phyloP scores from a whole-genome alignment of 371 early-diverging fungal species.

The Syncephalastrum sp. region DNA sequence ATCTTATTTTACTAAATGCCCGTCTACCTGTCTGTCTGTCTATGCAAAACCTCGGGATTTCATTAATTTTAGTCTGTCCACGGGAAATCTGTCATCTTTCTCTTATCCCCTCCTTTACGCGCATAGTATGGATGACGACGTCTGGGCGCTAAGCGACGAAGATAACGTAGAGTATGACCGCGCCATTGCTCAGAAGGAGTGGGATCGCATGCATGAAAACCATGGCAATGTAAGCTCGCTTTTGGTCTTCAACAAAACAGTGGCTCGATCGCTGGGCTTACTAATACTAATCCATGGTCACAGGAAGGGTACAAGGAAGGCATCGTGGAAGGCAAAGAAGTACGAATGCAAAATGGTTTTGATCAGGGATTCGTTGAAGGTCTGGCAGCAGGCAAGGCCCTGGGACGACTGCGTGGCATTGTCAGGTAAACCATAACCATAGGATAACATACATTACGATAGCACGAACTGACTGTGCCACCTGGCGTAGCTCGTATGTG shows the following conservation, averaged over 20 bases:
- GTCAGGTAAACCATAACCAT: conserved; percentile 36
- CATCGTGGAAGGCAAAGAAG: conserved; percentile 62
- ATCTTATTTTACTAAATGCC: too few relatives aligned
- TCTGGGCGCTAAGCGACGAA: conserved; percentile 51
- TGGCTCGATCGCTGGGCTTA: background rate
- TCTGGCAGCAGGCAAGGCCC: conserved; percentile 36
- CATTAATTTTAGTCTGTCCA: too few relatives aligned
- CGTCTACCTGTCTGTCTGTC: too few relatives aligned
- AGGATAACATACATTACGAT: background rate
- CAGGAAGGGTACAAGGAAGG: conserved; percentile 70
- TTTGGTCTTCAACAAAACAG: background rate
- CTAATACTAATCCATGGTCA: conserved; percentile 3
- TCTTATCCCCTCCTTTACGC: too few relatives aligned
- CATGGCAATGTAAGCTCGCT: conserved; percentile 53
- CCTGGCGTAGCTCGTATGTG: conserved; percentile 24
- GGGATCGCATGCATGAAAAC: conserved; percentile 52
- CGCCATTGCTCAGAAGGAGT: conserved; percentile 51
- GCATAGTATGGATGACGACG: conserved; percentile 28
- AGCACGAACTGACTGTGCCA: background rate
- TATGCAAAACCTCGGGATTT: too few relatives aligned
- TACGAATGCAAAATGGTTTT: conserved; percentile 62
- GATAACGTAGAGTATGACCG: conserved; percentile 41
- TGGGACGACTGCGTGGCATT: conserved; percentile 54
- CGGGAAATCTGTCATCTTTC: too few relatives aligned
- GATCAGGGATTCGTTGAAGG: conserved; percentile 59